Evolutionary conservation across 2,329 filamentous ascomycete species (phyloP).

Genomic region (Pseudovirgaria hyperparasitica): DNA sequence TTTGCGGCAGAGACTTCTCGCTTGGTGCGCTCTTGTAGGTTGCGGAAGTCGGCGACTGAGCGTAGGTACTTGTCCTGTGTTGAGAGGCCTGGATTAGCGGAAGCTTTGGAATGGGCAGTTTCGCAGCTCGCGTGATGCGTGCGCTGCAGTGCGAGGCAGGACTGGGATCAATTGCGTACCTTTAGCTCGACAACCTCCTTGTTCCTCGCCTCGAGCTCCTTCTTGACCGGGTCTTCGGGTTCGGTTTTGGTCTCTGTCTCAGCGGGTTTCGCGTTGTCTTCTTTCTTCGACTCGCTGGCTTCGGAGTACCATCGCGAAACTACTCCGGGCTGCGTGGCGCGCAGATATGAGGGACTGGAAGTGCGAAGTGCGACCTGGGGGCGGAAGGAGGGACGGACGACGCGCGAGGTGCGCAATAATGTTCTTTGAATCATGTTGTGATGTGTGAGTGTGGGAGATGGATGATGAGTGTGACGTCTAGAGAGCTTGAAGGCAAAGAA

Average conservation of each 20-base stretch:
- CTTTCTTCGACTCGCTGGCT: slow-evolving; percentile 31
- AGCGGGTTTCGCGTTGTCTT: slow-evolving; percentile 30
- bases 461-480: slow-evolving; percentile 1
- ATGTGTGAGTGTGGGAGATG: slow-evolving; percentile 7
- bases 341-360: slow-evolving; percentile 17
- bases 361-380: slow-evolving; percentile 27
- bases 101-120: slow-evolving; percentile 1
- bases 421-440: slow-evolving; percentile 39
- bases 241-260: slow-evolving; percentile 27
- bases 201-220: slow-evolving; percentile 59
- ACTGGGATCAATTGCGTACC: slow-evolving; percentile 37
- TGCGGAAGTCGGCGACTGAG: slow-evolving; percentile 90
- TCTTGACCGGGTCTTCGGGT: slow-evolving; percentile 37
- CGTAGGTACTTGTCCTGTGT: slow-evolving; percentile 88
- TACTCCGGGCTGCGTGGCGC: slow-evolving; percentile 14
- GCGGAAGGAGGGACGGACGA: slow-evolving; percentile 23
- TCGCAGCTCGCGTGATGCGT: slow-evolving; percentile 1
- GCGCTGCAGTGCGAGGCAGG: too few species aligned
- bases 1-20: slow-evolving; percentile 79
- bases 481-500: too few species aligned
- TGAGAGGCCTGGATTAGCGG: slow-evolving; percentile 1
- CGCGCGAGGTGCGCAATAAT: slow-evolving; percentile 34
- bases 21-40: slow-evolving; percentile 87
- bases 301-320: slow-evolving; percentile 34
- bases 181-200: slow-evolving; percentile 72